These are phyloP conservation scores for Paxillus ammoniavirescens DNA, from an alignment of 768 basidiomycete genomes.

Conservation along the genomic window DNA sequence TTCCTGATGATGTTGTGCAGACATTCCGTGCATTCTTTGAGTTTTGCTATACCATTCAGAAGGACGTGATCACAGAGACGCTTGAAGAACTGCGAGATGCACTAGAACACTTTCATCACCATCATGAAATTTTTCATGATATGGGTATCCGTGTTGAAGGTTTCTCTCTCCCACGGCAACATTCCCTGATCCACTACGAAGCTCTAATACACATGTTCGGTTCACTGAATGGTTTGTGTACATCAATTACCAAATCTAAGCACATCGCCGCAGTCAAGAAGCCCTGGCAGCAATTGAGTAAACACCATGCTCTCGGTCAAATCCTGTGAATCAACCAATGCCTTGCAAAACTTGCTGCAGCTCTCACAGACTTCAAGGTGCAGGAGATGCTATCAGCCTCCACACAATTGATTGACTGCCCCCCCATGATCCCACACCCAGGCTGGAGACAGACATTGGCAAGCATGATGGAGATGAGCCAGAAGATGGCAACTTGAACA, in stretches of 20 bases:
- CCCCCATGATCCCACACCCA: too few relatives aligned
- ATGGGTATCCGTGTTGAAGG: slow-evolving; percentile 11
- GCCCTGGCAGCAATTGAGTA: slow-evolving; percentile 30
- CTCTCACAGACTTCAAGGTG: neutral
- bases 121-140: slow-evolving; percentile 14
- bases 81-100: slow-evolving; percentile 16
- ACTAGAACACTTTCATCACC: slow-evolving; percentile 19
- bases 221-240: slow-evolving; percentile 35
- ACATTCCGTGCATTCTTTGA: slow-evolving; percentile 22
- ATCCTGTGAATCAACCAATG: slow-evolving; percentile 29
- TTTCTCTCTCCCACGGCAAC: slow-evolving; percentile 31
- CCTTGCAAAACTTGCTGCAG: slow-evolving; percentile 26
- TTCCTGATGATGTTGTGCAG: slow-evolving; percentile 15
- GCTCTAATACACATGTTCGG: slow-evolving; percentile 24
- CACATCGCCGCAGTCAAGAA: slow-evolving; percentile 36
- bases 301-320: slow-evolving; percentile 19
- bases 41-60: slow-evolving; percentile 31
- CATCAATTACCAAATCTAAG: slow-evolving; percentile 34
- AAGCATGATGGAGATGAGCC: too few relatives aligned
- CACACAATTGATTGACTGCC: too few relatives aligned
- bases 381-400: neutral
- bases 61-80: slow-evolving; percentile 16
- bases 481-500: too few relatives aligned
- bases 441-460: too few relatives aligned
- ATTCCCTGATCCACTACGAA: slow-evolving; percentile 30